Base-by-base conservation (phyloP, 192 early-diverging fungal species). In the Mortierella hygrophila region DNA sequence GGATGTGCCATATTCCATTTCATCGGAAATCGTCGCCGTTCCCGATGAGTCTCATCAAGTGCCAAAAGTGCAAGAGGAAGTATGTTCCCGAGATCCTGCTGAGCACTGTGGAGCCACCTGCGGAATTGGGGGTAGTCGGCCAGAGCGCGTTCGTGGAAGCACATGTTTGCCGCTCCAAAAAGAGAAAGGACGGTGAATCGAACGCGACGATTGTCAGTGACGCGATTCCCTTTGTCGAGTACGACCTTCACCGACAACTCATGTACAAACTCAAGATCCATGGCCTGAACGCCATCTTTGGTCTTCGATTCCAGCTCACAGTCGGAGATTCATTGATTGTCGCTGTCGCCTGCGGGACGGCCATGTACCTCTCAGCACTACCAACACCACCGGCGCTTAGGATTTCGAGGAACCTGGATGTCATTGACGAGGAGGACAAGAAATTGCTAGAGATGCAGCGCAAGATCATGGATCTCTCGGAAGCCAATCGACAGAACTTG, bases 231-330 rank as follows among this genome's bases (percentile, higher is more conserved):
- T 97, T 97, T 75, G 89, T 94, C 3, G 95, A 97, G 79, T 97
- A 96, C 89, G 96, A 97, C 75, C 79, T 97, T 35, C 95, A 97
- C 82, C 90, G 95, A 41, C 96, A 97, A 77, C 88, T 97, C 18
- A 90, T 95, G 82, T 95, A 94, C 88, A 96, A 96, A 76, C 91
- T 96, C 35, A 92, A 93, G 55, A 92, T 96, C 21, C 91, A 94
- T 77, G 95, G 95, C 10, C 87, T 96, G 74, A 97, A 97, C 63
- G 92, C 95, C 4, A 91, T 97, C 18, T 97, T 95, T 88, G 95
- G 95, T 0, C 85, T 91, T 16, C 86, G 85, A 42, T 91, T 91
- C 63, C 90, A 91, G 71, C 79, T 93, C 35, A 85, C 89, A 0
- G 89, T 91, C 11, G 92, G 93, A 54, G 92, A 92, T 29, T 88